These are phyloP conservation scores for Neurospora tetrasperma DNA, from an alignment of 495 filamentous ascomycete species.

Conservation along the genomic window DNA sequence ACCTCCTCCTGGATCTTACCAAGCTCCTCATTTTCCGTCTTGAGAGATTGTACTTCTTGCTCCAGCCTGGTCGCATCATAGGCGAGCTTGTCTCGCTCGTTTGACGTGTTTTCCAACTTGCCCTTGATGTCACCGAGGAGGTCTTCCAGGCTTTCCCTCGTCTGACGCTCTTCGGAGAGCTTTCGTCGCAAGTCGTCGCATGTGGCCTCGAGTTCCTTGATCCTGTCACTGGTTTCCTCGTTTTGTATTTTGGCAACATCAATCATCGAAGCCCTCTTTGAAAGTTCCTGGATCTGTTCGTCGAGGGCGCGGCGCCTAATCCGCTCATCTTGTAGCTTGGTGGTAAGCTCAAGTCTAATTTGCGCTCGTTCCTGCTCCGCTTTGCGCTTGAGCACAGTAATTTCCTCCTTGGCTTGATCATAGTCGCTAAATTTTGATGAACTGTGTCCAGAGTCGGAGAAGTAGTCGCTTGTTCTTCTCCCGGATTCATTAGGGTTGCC, in stretches of 20 bases:
- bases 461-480: conserved; percentile 91
- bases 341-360: conserved; percentile 70
- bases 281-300: conserved; percentile 67
- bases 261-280: conserved; percentile 56
- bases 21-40: conserved; percentile 46
- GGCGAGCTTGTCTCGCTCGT: conserved; percentile 73
- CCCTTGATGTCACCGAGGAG: conserved; percentile 71
- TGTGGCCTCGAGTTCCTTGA: conserved; percentile 66
- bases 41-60: conserved; percentile 64
- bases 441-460: conserved; percentile 88
- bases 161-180: conserved; percentile 72
- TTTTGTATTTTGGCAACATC: conserved; percentile 38
- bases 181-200: conserved; percentile 75
- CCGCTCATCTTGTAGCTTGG: conserved; percentile 79
- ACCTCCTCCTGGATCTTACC: conserved; percentile 2
- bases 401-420: conserved; percentile 66
- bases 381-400: conserved; percentile 70
- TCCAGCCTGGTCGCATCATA: conserved; percentile 72
- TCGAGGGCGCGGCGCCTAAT: conserved; percentile 63
- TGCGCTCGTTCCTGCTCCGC: conserved; percentile 88
- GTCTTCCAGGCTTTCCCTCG: conserved; percentile 91
- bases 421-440: conserved; percentile 59
- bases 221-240: conserved; percentile 39
- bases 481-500: conserved; percentile 41
- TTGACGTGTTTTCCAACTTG: conserved; percentile 70